These are phyloP conservation scores for Parascedosporium putredinis DNA, from an alignment of 2,329 filamentous ascomycete genomes.

Conservation along the genomic window DNA sequence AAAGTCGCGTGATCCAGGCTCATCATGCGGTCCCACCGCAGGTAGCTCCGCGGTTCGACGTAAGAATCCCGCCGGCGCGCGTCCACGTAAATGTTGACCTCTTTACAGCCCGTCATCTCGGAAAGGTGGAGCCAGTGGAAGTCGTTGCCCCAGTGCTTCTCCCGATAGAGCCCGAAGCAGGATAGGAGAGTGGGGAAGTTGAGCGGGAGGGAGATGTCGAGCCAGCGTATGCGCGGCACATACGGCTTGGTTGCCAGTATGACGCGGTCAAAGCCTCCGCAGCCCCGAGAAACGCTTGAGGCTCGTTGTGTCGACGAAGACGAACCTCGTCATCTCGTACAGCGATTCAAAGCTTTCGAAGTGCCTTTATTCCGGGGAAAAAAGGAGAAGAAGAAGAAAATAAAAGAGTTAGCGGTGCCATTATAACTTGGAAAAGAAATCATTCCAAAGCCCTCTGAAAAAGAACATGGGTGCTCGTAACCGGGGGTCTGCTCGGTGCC, in stretches of 20 bases:
- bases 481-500: no score
- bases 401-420: neutral
- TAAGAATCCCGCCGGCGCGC: neutral
- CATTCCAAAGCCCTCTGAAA: no score
- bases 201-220: neutral
- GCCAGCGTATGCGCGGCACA: neutral
- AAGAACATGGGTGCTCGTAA: no score
- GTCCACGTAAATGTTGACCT: slow-evolving; percentile 1
- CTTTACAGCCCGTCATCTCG: neutral
- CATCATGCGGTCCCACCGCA: neutral
- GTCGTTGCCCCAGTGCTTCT: slow-evolving; percentile 4
- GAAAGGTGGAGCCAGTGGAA: slow-evolving; percentile 8
- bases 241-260: neutral
- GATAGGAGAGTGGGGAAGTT: slow-evolving; percentile 1
- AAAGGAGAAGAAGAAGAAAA: no score
- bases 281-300: slow-evolving; percentile 5
- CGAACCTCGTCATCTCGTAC: slow-evolving; percentile 8
- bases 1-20: neutral
- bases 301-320: slow-evolving; percentile 4
- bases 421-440: neutral
- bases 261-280: neutral
- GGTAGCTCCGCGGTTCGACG: neutral
- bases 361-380: slow-evolving; percentile 5
- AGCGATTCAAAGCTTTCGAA: slow-evolving; percentile 6
- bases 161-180: neutral